These are phyloP conservation scores for Hypomontagnella monticulosa DNA, from an alignment of 495 filamentous ascomycete genomes.

Conservation along the genomic window DNA sequence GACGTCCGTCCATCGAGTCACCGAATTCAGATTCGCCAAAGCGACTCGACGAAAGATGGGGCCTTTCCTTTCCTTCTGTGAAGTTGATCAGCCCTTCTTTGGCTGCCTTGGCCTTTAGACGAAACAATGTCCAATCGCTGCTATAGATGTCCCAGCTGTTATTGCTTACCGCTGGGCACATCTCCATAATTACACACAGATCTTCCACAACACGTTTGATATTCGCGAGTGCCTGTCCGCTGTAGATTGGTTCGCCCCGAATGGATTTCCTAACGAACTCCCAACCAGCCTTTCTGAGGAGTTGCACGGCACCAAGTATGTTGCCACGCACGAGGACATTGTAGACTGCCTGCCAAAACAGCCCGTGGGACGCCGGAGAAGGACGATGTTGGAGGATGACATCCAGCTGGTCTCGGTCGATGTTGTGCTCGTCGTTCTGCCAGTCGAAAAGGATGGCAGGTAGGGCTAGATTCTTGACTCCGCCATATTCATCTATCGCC, in stretches of 20 bases:
- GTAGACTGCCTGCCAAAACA: conserved; percentile 84
- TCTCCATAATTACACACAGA: conserved; percentile 70
- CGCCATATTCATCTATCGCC: conserved; percentile 52
- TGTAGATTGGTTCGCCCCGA: conserved; percentile 70
- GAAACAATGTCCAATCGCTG: conserved; percentile 80
- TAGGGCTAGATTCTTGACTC: conserved; percentile 57
- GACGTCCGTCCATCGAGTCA: conserved; percentile 46
- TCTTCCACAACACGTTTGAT: conserved; percentile 73
- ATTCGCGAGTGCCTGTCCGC: conserved; percentile 74
- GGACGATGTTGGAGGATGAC: conserved; percentile 69
- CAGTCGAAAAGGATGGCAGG: conserved; percentile 81
- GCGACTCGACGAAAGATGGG: conserved; percentile 46
- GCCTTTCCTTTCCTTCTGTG: conserved; percentile 72
- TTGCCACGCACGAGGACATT: conserved; percentile 74
- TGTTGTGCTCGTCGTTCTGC: conserved; percentile 74
- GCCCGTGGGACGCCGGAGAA: conserved; percentile 73
- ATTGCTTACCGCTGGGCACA: conserved; percentile 71
- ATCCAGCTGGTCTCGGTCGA: conserved; percentile 67
- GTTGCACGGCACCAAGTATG: conserved; percentile 66
- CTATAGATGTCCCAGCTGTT: conserved; percentile 79
- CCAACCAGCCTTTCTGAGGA: conserved; percentile 79
- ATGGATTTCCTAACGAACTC: conserved; percentile 65
- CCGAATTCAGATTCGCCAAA: conserved; percentile 46
- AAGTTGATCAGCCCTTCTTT: conserved; percentile 74
- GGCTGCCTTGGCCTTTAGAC: conserved; percentile 72